phyloP scores from a whole-genome alignment of 2,329 filamentous ascomycete species.

The Verticillium albo-atrum region DNA sequence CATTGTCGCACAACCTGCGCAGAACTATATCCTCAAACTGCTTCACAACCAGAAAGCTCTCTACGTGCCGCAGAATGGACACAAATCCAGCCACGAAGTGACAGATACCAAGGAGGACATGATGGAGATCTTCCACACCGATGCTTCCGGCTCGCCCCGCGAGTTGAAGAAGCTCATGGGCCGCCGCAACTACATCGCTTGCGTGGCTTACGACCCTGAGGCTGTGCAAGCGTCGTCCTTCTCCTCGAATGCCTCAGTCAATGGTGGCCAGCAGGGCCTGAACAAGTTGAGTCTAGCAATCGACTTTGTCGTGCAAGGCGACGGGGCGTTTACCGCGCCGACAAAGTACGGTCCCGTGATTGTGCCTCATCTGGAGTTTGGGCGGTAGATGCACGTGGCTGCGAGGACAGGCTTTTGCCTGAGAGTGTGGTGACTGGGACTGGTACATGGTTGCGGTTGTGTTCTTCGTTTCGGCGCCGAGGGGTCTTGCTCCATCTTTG shows the following conservation, averaged over 20 bases:
- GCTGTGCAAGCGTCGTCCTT: constrained; percentile 43
- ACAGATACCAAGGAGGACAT: constrained; percentile 98
- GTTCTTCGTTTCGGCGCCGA: not conserved
- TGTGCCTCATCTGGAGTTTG: constrained; percentile 79
- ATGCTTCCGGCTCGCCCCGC: constrained; percentile 76
- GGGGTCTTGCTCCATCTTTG: not conserved
- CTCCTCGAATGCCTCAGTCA: constrained; percentile 29
- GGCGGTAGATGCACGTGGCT: constrained; percentile 39
- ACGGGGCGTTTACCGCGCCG: constrained; percentile 72
- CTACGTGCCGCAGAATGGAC: constrained; percentile 86
- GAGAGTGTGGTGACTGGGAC: not conserved
- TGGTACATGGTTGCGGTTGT: not conserved
- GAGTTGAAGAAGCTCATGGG: constrained; percentile 93
- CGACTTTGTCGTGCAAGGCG: constrained; percentile 95
- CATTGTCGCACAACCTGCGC: constrained; percentile 84
- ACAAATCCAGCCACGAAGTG: constrained; percentile 66
- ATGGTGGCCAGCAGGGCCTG: constrained; percentile 39
- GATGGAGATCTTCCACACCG: constrained; percentile 99
- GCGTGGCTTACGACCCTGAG: constrained; percentile 92
- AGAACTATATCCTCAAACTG: constrained; percentile 83
- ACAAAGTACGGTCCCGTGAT: constrained; percentile 98
- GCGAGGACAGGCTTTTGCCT: not conserved
- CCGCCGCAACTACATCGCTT: constrained; percentile 84
- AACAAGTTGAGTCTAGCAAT: constrained; percentile 80
- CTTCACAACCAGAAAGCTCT: constrained; percentile 93